phyloP scores from a whole-genome alignment of 129 eudicot species.

The Silybum marianum region DNA sequence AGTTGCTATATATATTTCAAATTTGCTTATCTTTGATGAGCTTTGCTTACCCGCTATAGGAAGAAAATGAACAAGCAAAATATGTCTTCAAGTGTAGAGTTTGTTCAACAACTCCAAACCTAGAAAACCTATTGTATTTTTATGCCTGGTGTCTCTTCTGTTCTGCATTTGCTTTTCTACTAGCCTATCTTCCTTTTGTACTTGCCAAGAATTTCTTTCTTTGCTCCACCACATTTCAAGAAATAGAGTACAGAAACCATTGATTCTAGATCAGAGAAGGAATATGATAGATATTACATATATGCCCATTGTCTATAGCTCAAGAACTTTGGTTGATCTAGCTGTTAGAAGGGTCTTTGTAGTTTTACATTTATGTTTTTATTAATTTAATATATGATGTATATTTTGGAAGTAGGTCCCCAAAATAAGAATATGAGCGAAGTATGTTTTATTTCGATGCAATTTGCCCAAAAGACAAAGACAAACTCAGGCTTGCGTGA shows the following conservation, averaged over 20 bases:
- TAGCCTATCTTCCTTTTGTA: neutral
- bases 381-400: too few relatives aligned
- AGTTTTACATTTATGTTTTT: neutral
- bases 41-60: too few relatives aligned
- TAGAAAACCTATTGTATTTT: neutral
- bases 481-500: neutral
- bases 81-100: neutral
- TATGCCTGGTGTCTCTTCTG: neutral
- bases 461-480: neutral
- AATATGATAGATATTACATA: too few relatives aligned
- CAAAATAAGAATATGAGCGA: neutral
- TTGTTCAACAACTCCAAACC: constrained; percentile 14
- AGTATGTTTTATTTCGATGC: neutral
- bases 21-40: neutral
- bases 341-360: neutral
- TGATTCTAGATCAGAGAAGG: neutral
- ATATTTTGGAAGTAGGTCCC: neutral
- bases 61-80: too few relatives aligned
- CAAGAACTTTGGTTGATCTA: neutral
- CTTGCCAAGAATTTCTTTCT: constrained; percentile 16
- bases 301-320: neutral
- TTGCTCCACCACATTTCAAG: constrained; percentile 30
- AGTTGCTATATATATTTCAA: neutral
- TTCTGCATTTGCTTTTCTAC: neutral
- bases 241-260: neutral